phyloP scores from a whole-genome alignment of 176 grass and related monocot species.

The Coix lacrymajobi region DNA sequence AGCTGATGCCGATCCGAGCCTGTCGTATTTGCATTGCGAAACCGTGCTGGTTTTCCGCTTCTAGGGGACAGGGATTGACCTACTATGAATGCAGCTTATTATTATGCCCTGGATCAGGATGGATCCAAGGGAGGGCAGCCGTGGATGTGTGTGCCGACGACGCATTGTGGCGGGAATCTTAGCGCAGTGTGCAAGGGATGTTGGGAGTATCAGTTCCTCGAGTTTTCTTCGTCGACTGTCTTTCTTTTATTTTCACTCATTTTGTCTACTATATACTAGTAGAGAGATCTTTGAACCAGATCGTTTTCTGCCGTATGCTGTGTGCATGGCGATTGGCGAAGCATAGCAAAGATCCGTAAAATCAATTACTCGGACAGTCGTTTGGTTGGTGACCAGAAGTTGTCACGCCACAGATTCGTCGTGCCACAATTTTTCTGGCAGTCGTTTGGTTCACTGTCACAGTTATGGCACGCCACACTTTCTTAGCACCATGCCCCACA shows the following conservation, averaged over 20 bases:
- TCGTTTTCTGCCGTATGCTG: background rate
- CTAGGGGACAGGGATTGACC: constrained; percentile 35
- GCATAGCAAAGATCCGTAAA: background rate
- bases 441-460: too few species aligned
- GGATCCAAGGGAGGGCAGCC: constrained; percentile 19
- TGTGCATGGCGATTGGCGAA: too few species aligned
- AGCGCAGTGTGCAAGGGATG: constrained; percentile 2
- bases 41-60: background rate
- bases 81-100: constrained; percentile 1
- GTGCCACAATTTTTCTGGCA: too few species aligned
- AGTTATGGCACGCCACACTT: too few species aligned
- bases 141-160: background rate
- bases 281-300: background rate
- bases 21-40: background rate
- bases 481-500: too few species aligned
- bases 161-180: constrained; percentile 24
- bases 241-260: background rate
- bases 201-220: background rate
- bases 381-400: too few species aligned
- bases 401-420: too few species aligned
- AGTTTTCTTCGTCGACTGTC: background rate
- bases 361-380: background rate
- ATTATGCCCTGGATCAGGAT: background rate
- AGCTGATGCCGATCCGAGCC: background rate
- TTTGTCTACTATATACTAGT: background rate